These are phyloP conservation scores for Aspergillus sp. DNA, from an alignment of 2,329 filamentous ascomycete species.

Conservation along the genomic window DNA sequence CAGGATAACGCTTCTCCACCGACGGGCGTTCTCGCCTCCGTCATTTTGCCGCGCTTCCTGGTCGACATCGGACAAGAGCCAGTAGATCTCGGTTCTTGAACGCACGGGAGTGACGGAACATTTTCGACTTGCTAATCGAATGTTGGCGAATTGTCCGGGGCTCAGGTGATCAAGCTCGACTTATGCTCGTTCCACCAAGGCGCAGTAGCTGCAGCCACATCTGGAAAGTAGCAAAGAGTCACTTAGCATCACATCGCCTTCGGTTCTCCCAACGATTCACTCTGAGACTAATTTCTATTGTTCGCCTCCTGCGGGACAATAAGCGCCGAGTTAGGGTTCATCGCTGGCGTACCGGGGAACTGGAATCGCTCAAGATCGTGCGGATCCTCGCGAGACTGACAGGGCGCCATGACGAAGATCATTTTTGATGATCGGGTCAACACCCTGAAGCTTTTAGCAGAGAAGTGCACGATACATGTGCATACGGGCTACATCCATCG, in stretches of 20 bases:
- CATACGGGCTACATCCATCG: conserved; percentile 2
- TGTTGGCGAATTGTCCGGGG: conserved; percentile 24
- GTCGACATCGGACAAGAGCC: conserved; percentile 8
- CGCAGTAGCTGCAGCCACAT: conserved; percentile 36
- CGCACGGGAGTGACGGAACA: conserved; percentile 21
- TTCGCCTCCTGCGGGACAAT: conserved; percentile 17
- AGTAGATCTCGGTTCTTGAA: conserved; percentile 23
- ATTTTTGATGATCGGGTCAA: conserved; percentile 15
- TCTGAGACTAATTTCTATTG: background rate
- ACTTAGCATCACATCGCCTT: background rate
- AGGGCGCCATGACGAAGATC: conserved; percentile 17
- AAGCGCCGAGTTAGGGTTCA: conserved; percentile 15
- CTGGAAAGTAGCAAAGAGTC: conserved; percentile 23
- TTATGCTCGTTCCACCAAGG: conserved; percentile 24
- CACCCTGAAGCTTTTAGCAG: background rate
- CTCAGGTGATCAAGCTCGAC: conserved; percentile 24
- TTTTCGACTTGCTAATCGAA: conserved; percentile 14
- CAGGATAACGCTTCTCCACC: background rate
- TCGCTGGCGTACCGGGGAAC: conserved; percentile 9
- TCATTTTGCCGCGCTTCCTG: conserved; percentile 6
- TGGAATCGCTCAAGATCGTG: conserved; percentile 5
- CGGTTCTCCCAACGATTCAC: background rate
- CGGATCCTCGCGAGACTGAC: conserved; percentile 13
- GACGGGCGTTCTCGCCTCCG: background rate
- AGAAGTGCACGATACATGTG: conserved; percentile 1